These are phyloP conservation scores for Torulaspora maleeae DNA, from an alignment of 805 yeast genomes.

Conservation along the genomic window DNA sequence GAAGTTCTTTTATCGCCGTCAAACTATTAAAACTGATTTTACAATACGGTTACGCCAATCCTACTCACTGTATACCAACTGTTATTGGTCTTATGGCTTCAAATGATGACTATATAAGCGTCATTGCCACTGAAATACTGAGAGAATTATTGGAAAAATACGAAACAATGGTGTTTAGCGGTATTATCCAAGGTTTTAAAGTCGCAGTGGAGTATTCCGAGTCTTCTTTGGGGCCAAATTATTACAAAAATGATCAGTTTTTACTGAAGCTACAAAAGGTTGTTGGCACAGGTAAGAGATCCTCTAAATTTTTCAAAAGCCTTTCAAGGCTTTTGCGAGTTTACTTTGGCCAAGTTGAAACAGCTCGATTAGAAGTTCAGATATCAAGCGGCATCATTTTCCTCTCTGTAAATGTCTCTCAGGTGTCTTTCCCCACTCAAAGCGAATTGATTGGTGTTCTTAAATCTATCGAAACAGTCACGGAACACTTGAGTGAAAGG, in stretches of 20 bases:
- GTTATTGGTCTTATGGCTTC: constrained; percentile 66
- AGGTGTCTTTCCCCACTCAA: constrained; percentile 19
- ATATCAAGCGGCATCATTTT: constrained; percentile 19
- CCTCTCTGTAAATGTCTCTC: constrained; percentile 22
- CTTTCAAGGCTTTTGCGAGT: constrained; percentile 15
- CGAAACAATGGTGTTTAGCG: constrained; percentile 64
- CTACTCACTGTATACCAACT: constrained; percentile 63
- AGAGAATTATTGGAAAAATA: constrained; percentile 55
- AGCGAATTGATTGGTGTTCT: constrained; percentile 21
- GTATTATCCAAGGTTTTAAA: constrained; percentile 59
- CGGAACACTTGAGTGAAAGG: constrained; percentile 26
- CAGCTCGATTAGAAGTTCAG: constrained; percentile 8
- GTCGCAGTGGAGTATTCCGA: constrained; percentile 45
- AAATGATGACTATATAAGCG: constrained; percentile 39
- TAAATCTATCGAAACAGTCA: constrained; percentile 19
- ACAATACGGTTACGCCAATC: constrained; percentile 68
- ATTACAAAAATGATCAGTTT: constrained; percentile 14
- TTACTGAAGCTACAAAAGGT: constrained; percentile 18
- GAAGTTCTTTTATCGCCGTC: constrained; percentile 48
- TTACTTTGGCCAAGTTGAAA: constrained; percentile 10
- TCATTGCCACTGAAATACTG: constrained; percentile 51
- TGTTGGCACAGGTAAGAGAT: constrained; percentile 17
- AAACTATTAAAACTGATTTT: constrained; percentile 53
- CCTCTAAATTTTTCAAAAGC: constrained; percentile 17
- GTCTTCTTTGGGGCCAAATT: constrained; percentile 4